These are phyloP conservation scores for Phialophora macrospora DNA, from an alignment of 2,329 filamentous ascomycete genomes.

Conservation along the genomic window DNA sequence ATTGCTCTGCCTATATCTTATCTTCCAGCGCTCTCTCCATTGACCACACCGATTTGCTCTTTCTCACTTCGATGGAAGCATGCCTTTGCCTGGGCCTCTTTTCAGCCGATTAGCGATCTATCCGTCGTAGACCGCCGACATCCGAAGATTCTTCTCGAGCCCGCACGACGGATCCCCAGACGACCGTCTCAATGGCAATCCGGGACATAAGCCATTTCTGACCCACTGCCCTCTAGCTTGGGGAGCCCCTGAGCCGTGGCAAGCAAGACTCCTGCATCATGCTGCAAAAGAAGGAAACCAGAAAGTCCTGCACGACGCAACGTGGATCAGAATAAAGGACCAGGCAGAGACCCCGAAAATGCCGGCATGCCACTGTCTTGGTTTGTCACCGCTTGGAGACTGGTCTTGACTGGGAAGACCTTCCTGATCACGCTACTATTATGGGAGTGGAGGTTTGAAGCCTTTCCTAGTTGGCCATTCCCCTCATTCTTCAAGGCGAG, in stretches of 20 bases:
- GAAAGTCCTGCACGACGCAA: slow-evolving; percentile 11
- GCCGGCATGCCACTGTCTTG: slow-evolving; percentile 6
- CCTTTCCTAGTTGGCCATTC: slow-evolving; percentile 11
- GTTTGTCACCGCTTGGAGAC: neutral
- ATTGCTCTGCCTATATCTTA: slow-evolving; percentile 13
- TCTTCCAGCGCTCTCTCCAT: neutral
- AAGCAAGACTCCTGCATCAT: slow-evolving; percentile 12
- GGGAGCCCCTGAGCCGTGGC: neutral
- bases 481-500: neutral
- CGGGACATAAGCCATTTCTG: neutral
- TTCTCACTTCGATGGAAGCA: neutral
- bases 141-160: slow-evolving; percentile 14
- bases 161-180: neutral
- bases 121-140: slow-evolving; percentile 15
- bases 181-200: neutral
- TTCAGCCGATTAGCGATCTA: neutral
- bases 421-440: neutral
- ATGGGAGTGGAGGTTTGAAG: neutral
- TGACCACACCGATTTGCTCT: neutral
- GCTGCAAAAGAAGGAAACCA: slow-evolving; percentile 4
- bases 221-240: neutral
- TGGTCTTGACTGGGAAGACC: neutral
- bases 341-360: slow-evolving; percentile 18
- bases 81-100: neutral
- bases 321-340: slow-evolving; percentile 29